phyloP scores from a whole-genome alignment of 257 asterid genomes.

The Rhazya stricta region DNA sequence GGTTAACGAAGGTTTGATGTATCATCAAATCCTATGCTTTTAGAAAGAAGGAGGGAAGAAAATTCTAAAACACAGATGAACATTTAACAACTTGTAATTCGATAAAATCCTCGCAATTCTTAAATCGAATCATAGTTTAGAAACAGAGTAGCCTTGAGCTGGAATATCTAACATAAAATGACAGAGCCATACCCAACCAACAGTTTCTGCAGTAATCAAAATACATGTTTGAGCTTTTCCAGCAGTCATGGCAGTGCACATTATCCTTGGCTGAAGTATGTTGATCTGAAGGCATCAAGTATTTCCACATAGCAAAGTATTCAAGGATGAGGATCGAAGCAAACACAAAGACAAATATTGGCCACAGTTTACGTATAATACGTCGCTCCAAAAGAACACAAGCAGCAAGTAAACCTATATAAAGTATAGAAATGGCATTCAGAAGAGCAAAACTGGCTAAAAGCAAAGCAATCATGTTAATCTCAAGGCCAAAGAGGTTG shows the following conservation, averaged over 20 bases:
- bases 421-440: constrained; percentile 75
- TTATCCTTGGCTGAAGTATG: constrained; percentile 30
- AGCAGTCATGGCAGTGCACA: constrained; percentile 83
- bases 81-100: neutral
- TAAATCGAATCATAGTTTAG: neutral
- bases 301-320: constrained; percentile 84
- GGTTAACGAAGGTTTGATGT: neutral
- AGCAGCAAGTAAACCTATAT: constrained; percentile 72
- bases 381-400: constrained; percentile 79
- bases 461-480: constrained; percentile 78
- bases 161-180: constrained; percentile 5
- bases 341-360: constrained; percentile 63
- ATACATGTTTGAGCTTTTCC: constrained; percentile 60
- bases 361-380: constrained; percentile 78
- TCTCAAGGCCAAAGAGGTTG: constrained; percentile 97
- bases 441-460: constrained; percentile 91
- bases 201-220: constrained; percentile 63
- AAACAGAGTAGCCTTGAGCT: neutral
- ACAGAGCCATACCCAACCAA: constrained; percentile 80
- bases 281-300: constrained; percentile 41
- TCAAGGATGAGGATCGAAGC: constrained; percentile 75
- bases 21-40: neutral
- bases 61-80: neutral
- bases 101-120: constrained; percentile 1
- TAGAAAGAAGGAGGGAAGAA: neutral